Conservation (phyloP, 768 basidiomycete genomes). For the Pleurotus ostreatus region DNA sequence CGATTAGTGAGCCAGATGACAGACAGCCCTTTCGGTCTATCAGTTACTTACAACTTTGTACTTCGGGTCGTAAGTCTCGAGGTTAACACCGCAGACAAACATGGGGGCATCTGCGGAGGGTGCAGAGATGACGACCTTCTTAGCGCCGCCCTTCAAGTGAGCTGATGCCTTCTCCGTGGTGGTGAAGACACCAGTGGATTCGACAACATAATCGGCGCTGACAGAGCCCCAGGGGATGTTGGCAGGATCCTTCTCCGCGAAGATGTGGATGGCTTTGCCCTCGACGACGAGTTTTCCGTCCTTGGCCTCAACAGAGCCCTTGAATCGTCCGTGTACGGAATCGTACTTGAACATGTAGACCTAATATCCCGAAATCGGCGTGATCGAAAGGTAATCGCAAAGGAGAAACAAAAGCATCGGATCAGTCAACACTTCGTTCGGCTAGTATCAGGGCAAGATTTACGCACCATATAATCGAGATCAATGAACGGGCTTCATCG, state of each 20-base stretch:
- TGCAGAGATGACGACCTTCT: conserved; percentile 99
- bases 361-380: conserved; percentile 27
- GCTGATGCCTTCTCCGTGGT: conserved; percentile 89
- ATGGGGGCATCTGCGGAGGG: conserved; percentile 97
- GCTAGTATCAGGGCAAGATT: background rate
- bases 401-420: background rate
- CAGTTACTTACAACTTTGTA: conserved; percentile 69
- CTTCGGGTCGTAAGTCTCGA: conserved; percentile 85
- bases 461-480: conserved; percentile 88
- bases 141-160: conserved; percentile 97
- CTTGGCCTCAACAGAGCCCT: conserved; percentile 75
- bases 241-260: conserved; percentile 82
- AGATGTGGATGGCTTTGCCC: conserved; percentile 73
- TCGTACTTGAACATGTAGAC: conserved; percentile 99
- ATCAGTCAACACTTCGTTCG: background rate
- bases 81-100: conserved; percentile 95
- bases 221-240: conserved; percentile 77
- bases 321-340: conserved; percentile 90
- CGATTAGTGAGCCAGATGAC: background rate
- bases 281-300: conserved; percentile 89
- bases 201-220: conserved; percentile 91
- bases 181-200: conserved; percentile 99
- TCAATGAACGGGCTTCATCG: conserved; percentile 87
- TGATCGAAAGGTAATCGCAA: background rate
- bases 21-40: background rate